Conservation (phyloP, 2,329 filamentous ascomycete genomes). For the Colletotrichum brevisporum region DNA sequence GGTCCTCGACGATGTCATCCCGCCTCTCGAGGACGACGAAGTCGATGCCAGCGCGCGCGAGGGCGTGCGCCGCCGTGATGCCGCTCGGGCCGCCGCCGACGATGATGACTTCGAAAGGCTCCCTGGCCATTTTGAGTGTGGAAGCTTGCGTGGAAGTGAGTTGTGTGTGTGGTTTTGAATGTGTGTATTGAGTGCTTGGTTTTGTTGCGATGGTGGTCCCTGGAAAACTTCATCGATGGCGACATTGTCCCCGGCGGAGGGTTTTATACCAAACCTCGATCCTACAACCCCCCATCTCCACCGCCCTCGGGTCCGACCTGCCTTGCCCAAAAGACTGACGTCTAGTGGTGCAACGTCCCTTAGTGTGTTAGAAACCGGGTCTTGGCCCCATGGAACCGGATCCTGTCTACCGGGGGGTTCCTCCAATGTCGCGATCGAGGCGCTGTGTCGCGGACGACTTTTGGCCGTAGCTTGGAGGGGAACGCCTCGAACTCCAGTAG, state of each 20-base stretch:
- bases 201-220: neutral
- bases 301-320: conserved; percentile 13
- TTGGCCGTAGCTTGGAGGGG: too few relatives aligned
- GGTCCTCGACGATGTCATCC: conserved; percentile 44
- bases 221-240: neutral
- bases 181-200: too few relatives aligned
- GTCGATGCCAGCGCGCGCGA: conserved; percentile 51
- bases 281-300: neutral
- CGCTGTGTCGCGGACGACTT: too few relatives aligned
- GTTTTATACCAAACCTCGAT: conserved; percentile 1
- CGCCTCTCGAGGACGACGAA: conserved; percentile 52
- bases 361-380: too few relatives aligned
- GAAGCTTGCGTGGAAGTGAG: neutral
- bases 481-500: too few relatives aligned
- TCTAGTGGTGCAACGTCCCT: neutral
- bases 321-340: neutral
- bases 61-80: conserved; percentile 48
- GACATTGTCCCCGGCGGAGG: conserved; percentile 22
- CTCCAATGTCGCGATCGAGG: too few relatives aligned
- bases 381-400: too few relatives aligned
- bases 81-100: conserved; percentile 50
- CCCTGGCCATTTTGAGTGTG: conserved; percentile 45
- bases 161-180: neutral
- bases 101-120: conserved; percentile 48
- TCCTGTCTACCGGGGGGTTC: too few relatives aligned